These are phyloP conservation scores for Tetrapisispora iriomotensis DNA, from an alignment of 805 yeast species.

Conservation along the genomic window DNA sequence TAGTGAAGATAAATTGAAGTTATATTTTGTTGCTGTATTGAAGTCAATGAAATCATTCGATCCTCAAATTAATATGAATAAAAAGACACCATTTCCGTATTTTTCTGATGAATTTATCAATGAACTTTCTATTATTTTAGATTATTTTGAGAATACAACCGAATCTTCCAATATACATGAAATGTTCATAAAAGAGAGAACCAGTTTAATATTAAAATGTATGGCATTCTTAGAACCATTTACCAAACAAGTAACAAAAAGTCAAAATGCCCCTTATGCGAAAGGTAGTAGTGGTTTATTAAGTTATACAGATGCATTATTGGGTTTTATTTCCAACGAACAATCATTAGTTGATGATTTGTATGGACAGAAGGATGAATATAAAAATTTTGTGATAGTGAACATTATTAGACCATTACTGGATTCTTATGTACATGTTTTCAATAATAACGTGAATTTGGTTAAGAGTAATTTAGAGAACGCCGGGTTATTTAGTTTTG, in stretches of 20 bases:
- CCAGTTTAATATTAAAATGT: conserved; percentile 33
- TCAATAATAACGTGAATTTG: conserved; percentile 31
- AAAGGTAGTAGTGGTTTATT: conserved; percentile 52
- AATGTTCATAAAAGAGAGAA: conserved; percentile 35
- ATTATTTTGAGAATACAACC: conserved; percentile 34
- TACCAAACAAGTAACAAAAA: conserved; percentile 32
- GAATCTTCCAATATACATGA: conserved; percentile 28
- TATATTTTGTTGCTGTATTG: conserved; percentile 39
- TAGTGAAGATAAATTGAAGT: conserved; percentile 46
- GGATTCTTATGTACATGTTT: conserved; percentile 32
- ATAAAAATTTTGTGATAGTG: conserved; percentile 24
- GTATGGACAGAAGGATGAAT: conserved; percentile 28
- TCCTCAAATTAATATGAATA: conserved; percentile 34
- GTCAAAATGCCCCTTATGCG: conserved; percentile 43
- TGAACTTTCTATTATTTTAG: conserved; percentile 35
- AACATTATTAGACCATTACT: conserved; percentile 30
- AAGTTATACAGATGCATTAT: conserved; percentile 42
- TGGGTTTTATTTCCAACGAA: conserved; percentile 42
- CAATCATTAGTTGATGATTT: conserved; percentile 37
- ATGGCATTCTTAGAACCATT: conserved; percentile 39
- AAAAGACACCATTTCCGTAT: conserved; percentile 35
- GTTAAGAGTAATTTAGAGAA: conserved; percentile 35
- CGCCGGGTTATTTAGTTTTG: conserved; percentile 48
- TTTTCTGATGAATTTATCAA: conserved; percentile 29
- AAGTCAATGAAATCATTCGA: conserved; percentile 36